Conservation (phyloP, 371 early-diverging fungal species). For the Batkoa obscura region DNA sequence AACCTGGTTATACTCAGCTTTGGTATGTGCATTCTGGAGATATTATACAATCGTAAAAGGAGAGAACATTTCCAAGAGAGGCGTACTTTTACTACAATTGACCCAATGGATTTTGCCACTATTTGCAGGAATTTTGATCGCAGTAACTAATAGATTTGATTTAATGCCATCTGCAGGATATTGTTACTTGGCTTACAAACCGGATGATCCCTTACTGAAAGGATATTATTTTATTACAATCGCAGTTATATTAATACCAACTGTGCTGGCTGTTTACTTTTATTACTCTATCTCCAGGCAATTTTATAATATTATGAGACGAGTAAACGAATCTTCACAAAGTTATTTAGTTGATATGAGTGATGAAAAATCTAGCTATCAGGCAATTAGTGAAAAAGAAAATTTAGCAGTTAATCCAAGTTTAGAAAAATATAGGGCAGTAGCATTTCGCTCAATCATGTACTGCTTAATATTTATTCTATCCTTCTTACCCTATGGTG, state of each 20-base stretch:
- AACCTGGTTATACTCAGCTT: slow-evolving; percentile 3
- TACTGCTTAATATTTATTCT: not conserved
- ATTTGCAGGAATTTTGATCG: not conserved
- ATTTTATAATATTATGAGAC: not conserved
- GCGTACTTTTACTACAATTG: not conserved
- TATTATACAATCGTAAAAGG: not conserved
- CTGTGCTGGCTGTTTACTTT: not conserved
- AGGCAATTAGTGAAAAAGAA: not conserved
- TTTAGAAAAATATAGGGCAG: not conserved
- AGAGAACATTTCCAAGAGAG: too few species aligned
- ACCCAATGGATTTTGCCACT: not conserved
- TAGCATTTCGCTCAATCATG: not conserved
- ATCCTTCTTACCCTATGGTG: not conserved
- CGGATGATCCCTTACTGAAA: not conserved
- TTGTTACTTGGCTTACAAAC: not conserved
- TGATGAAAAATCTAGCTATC: not conserved
- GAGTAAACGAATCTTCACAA: not conserved
- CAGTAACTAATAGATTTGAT: not conserved
- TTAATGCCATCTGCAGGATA: slow-evolving; percentile 3
- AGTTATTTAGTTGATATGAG: not conserved
- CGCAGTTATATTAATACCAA: not conserved
- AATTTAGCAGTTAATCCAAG: not conserved
- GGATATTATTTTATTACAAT: not conserved
- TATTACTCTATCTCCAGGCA: not conserved
- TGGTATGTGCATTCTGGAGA: slow-evolving; percentile 3